Percentiles rank a stretch among this genome's conserved stretches.
Conservation (phyloP, 768 basidiomycete species). For the Mycena indigotica region DNA sequence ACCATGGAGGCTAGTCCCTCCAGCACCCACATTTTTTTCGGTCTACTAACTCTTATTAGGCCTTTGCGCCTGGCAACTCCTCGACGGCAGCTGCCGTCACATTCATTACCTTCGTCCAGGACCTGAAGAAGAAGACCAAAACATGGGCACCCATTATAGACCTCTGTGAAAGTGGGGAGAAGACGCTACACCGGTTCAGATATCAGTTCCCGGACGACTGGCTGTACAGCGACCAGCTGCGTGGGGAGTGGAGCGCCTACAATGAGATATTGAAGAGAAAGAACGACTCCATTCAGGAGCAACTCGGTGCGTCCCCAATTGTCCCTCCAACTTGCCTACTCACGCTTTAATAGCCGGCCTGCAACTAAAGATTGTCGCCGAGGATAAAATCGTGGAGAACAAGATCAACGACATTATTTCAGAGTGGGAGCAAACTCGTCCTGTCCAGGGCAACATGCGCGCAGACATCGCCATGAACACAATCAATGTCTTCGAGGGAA, state of each 20-base stretch:
- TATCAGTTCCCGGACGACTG: constrained; percentile 97
- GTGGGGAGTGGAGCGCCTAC: constrained; percentile 98
- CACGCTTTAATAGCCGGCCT: constrained; percentile 67
- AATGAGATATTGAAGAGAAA: constrained; percentile 97
- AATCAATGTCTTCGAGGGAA: constrained; percentile 93
- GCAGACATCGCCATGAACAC: constrained; percentile 96
- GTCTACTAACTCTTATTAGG: constrained; percentile 38
- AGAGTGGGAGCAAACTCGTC: constrained; percentile 96
- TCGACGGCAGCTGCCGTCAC: constrained; percentile 98
- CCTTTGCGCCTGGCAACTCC: constrained; percentile 76
- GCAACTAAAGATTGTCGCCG: constrained; percentile 99
- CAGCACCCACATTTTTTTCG: neutral
- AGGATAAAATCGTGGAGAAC: constrained; percentile 97
- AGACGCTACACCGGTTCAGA: constrained; percentile 94
- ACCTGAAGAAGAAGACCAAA: constrained; percentile 95
- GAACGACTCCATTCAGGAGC: constrained; percentile 98
- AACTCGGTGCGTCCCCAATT: constrained; percentile 70
- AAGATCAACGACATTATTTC: constrained; percentile 87
- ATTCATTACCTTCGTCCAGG: constrained; percentile 99
- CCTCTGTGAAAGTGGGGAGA: constrained; percentile 91
- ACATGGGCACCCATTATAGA: constrained; percentile 97
- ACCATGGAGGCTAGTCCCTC: constrained; percentile 46
- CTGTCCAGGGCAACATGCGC: constrained; percentile 94
- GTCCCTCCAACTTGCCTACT: constrained; percentile 2
- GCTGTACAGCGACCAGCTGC: constrained; percentile 96